Base-by-base conservation (phyloP, 2,329 filamentous ascomycete genomes). In the Apiospora saccharicola region DNA sequence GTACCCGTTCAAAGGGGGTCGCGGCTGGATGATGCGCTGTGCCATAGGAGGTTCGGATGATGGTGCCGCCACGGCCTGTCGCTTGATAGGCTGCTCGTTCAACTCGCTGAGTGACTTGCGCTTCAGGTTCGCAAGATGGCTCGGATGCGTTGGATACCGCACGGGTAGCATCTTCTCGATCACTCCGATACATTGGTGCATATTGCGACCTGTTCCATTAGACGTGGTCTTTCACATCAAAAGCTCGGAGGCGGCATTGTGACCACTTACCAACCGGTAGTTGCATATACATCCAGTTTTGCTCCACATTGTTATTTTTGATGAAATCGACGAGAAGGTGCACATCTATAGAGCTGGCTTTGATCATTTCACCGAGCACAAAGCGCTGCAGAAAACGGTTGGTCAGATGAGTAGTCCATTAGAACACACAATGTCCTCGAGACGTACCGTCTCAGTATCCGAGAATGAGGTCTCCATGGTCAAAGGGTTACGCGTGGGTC, bases 361-460 rank as follows among this genome's bases (percentile, higher is more conserved):
- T 90, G 80, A 90, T 86, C 76, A 90, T 87, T 79, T 90, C 88
- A 72, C 84, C 86, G 71, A 90, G 83, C 73, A 90, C 81, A 77
- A 89, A 89, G 74, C 88, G 87, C 88, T 90, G 76, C n/a, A 68
- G 57, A 41, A 41, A 72, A 68, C 34, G 71, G 22, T n/a, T 37
- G 67, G 67, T 69, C 19, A 70, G 69, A 43, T 61, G 37, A 26
- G 26, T 8, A 12, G 34, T 26, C 16, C 34, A n/a, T 16, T n/a
- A 64, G 57, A 37, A 37, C 37, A 41, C 10, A 41, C 41, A 70
- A 75, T 49, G 69, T 46, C 57, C 30, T 72, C 78, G 75, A 77
- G 73, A 78, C 81, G 71, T 82, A 89, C 87, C 86, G 88, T 88
- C 79, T 89, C 87, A 70, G 82, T 81, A 71, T 88, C 86, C 68